A percentile compares a stretch with the other conserved stretches of the same genome.
phyloP scores from a whole-genome alignment of 2,329 filamentous ascomycete species.

The Fusarium sp. region DNA sequence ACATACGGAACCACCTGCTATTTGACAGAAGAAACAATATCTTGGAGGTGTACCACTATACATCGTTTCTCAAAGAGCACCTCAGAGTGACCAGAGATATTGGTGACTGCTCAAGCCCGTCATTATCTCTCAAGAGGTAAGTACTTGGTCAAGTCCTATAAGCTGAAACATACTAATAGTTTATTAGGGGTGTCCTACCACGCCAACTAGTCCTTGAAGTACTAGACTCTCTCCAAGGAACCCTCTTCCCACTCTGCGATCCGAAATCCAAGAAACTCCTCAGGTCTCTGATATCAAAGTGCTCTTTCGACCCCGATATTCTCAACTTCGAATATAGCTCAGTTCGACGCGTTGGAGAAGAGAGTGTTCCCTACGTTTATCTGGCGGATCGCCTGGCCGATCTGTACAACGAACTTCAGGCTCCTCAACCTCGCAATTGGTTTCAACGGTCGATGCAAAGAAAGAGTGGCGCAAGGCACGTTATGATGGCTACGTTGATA shows the following conservation, averaged over 20 bases:
- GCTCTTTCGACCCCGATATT: not conserved
- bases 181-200: not conserved
- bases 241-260: not conserved
- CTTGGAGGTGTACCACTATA: slow-evolving; percentile 4
- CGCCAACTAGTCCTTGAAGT: not conserved
- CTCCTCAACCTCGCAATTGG: not conserved
- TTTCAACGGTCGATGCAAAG: not conserved
- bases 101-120: not conserved
- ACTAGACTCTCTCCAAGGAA: not conserved
- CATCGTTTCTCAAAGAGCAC: not conserved
- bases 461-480: not conserved
- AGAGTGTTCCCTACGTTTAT: not conserved
- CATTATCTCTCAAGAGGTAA: not conserved
- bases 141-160: accelerated
- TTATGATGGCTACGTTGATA: not conserved
- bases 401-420: not conserved
- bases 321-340: slow-evolving; percentile 1
- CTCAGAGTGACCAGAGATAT: not conserved
- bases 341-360: not conserved
- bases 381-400: not conserved
- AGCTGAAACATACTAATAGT: not conserved
- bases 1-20: not conserved
- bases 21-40: not conserved
- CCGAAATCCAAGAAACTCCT: not conserved
- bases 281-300: not conserved